These are phyloP conservation scores for Pseudogymnoascus sp. DNA, from an alignment of 2,329 filamentous ascomycete species.

Conservation along the genomic window DNA sequence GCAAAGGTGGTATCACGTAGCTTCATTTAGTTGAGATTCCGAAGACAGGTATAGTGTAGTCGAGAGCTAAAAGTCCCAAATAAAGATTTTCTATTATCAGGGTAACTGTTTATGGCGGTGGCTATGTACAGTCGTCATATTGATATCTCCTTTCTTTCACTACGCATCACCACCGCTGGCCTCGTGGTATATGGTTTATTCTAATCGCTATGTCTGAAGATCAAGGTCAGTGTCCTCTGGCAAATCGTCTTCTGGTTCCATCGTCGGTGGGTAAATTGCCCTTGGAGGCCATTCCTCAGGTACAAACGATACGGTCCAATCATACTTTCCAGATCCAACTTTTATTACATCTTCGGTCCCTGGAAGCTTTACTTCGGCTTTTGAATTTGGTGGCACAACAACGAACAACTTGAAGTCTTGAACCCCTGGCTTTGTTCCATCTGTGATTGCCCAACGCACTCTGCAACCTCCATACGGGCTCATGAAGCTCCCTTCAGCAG, in stretches of 20 bases:
- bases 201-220: background rate
- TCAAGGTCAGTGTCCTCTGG: background rate
- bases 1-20: background rate
- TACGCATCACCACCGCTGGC: background rate
- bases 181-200: background rate
- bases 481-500: slow-evolving; percentile 20
- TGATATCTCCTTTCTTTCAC: background rate
- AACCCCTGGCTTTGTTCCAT: background rate
- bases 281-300: slow-evolving; percentile 17
- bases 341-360: background rate
- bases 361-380: background rate
- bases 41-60: background rate
- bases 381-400: slow-evolving; percentile 24
- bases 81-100: background rate
- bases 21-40: background rate
- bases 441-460: background rate
- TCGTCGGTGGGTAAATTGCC: slow-evolving; percentile 6
- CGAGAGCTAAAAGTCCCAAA: background rate
- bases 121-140: background rate
- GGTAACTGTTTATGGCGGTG: background rate
- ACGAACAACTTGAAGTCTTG: slow-evolving; percentile 13
- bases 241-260: background rate
- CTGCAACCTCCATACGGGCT: slow-evolving; percentile 16
- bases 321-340: slow-evolving; percentile 9
- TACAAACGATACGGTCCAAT: background rate